These are phyloP conservation scores for Aspergillus nomiae DNA, from an alignment of 2,329 filamentous ascomycete species.

Conservation along the genomic window DNA sequence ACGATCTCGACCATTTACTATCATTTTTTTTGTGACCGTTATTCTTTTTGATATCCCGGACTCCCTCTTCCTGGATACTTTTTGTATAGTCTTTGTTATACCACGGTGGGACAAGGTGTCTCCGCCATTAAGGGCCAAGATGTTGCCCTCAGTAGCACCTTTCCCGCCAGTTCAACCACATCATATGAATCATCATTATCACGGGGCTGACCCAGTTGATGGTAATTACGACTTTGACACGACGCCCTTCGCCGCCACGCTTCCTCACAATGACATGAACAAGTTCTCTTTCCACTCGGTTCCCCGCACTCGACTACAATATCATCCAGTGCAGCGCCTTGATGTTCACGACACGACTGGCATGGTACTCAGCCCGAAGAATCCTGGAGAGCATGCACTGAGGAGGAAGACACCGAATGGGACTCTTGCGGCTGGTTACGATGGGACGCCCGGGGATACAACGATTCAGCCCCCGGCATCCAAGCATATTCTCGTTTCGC, in stretches of 20 bases:
- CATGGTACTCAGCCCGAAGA: slow-evolving; percentile 26
- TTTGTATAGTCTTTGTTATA: slow-evolving; percentile 3
- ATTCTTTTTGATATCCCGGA: neutral
- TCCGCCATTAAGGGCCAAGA: slow-evolving; percentile 32
- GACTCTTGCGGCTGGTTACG: slow-evolving; percentile 88
- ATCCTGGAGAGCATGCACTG: slow-evolving; percentile 69
- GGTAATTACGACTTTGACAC: slow-evolving; percentile 36
- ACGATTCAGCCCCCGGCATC: slow-evolving; percentile 72
- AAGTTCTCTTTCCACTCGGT: slow-evolving; percentile 30
- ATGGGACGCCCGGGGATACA: slow-evolving; percentile 76
- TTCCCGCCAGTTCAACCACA: slow-evolving; percentile 47
- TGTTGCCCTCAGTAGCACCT: slow-evolving; percentile 53
- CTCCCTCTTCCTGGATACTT: slow-evolving; percentile 3
- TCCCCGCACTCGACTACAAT: slow-evolving; percentile 37
- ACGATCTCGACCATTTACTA: slow-evolving; percentile 16
- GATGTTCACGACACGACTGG: slow-evolving; percentile 30
- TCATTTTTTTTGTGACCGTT: slow-evolving; percentile 3
- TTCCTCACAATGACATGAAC: slow-evolving; percentile 29
- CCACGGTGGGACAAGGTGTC: slow-evolving; percentile 13
- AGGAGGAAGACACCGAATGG: slow-evolving; percentile 92
- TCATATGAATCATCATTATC: slow-evolving; percentile 37
- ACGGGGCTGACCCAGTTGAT: slow-evolving; percentile 31
- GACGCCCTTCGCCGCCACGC: slow-evolving; percentile 22
- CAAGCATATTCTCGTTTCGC: slow-evolving; percentile 80
- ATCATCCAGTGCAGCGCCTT: slow-evolving; percentile 43